A percentile compares a stretch with the other conserved stretches of the same genome.
Evolutionary conservation across 192 early-diverging fungal species (phyloP).

Genomic region (Chytriomyces hyalinus): DNA sequence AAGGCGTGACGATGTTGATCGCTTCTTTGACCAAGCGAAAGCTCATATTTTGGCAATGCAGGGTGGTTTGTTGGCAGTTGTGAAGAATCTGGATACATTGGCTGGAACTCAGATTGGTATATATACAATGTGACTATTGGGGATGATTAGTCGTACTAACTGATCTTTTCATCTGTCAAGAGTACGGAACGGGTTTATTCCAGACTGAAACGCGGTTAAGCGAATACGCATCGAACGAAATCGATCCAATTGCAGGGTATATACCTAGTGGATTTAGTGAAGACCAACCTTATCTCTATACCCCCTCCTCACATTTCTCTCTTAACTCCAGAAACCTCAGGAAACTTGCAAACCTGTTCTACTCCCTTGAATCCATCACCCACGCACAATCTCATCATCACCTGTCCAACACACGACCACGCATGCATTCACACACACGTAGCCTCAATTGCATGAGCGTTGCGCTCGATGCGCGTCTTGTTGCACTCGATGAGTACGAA

Average conservation of each 20-base stretch:
- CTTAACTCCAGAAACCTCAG: not conserved
- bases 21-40: constrained; percentile 21
- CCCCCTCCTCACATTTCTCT: too few species aligned
- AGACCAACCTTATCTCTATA: too few species aligned
- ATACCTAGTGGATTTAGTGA: too few species aligned
- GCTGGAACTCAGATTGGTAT: constrained; percentile 20
- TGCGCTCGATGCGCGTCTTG: constrained; percentile 41
- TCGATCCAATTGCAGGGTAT: not conserved
- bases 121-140: too few species aligned
- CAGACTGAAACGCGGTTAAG: not conserved
- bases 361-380: not conserved
- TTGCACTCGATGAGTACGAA: constrained; percentile 42
- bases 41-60: constrained; percentile 10
- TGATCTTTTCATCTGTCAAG: not conserved
- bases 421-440: not conserved
- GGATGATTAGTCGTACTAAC: too few species aligned
- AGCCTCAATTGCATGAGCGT: not conserved
- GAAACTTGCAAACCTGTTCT: not conserved
- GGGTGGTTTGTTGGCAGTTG: not conserved
- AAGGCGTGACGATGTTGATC: constrained; percentile 13
- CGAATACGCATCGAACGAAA: not conserved
- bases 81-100: constrained; percentile 8
- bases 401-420: not conserved
- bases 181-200: not conserved
- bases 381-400: not conserved